Evolutionary conservation across 106 monocot species (phyloP), one percentile per base, ranked within the genome.

Genomic region (Gastrodia elata): DNA sequence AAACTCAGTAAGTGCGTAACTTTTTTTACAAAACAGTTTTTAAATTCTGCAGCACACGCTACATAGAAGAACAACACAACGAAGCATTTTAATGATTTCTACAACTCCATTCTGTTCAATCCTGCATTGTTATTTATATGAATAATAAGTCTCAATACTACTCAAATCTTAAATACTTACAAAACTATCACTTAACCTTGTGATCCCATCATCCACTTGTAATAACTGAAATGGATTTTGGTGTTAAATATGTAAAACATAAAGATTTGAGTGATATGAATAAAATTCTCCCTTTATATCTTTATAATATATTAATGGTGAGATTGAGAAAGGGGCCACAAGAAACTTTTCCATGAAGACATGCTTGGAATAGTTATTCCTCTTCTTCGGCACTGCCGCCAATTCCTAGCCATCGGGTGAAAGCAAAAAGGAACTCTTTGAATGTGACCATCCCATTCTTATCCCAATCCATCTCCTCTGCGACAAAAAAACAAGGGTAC

Each of bases 391-490:
- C 79, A 42, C 40, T 74, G 7, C 81, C 87, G 27, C 87, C 94
- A 3, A 95, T 87, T 36, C 94, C 94, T 39, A 95, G 84, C 94
- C 94, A 95, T 5, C 83, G 71, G 39, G 89, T 95, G 56, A 91
- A 95, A 56, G 94, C 87, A 73, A 95, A 95, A 20, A 95, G 85
- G 59, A 95, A 95, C 71, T 95, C 94, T 76, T 95, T 95, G 85
- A 95, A 95, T 14, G 85, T 91, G 52, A 95, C 94, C 73, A 49
- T 87, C 38, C 94, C 91, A 77, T 94, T 94, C 70, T 80, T 88
- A 40, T 85, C 78, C 72, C 80, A 65, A 32, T 85, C 85, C 85
- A 85, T 77, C 48, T 85, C 85, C 13, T 81, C 85, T 82, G 78
- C 75, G 75, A 22, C 24, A 14, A 80, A 27, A 34, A 8, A 57